Percentiles rank a stretch among this genome's conserved stretches.
Evolutionary conservation across 192 early-diverging fungal genomes (phyloP).

Genomic region (Mortierella claussenii): DNA sequence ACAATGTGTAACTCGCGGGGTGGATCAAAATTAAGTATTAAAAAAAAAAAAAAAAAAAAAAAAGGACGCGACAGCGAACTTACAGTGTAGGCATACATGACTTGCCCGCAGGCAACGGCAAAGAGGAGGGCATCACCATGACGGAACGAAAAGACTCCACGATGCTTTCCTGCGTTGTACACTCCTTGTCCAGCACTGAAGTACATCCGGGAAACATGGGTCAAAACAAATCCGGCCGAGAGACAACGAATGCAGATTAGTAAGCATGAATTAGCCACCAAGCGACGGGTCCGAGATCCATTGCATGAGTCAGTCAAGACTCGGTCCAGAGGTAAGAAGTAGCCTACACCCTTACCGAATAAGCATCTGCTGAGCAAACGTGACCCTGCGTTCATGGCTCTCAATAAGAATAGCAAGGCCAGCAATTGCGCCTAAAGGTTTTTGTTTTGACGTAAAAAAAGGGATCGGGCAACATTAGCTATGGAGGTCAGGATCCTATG

Average conservation of each 20-base stretch:
- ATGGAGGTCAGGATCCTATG: too few species aligned
- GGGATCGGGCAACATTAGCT: neutral
- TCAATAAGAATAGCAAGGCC: slow-evolving; percentile 66
- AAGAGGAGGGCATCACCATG: slow-evolving; percentile 67
- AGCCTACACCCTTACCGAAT: slow-evolving; percentile 55
- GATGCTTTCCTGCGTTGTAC: slow-evolving; percentile 64
- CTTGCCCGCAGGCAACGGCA: slow-evolving; percentile 62
- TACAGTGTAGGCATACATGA: slow-evolving; percentile 71
- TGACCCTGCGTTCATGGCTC: slow-evolving; percentile 61
- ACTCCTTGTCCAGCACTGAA: slow-evolving; percentile 63
- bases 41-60: too few species aligned
- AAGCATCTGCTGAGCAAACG: slow-evolving; percentile 67
- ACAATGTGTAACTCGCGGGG: slow-evolving; percentile 11
- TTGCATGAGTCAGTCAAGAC: slow-evolving; percentile 11
- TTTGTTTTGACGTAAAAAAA: neutral
- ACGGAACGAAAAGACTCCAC: slow-evolving; percentile 64
- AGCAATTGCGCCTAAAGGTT: slow-evolving; percentile 61
- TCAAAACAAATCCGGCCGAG: neutral
- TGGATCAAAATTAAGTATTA: too few species aligned
- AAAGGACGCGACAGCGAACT: too few species aligned
- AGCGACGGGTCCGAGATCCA: neutral
- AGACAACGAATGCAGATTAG: too few species aligned
- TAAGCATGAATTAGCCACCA: slow-evolving; percentile 26
- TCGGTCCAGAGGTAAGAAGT: neutral
- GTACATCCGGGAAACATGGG: neutral